Evolutionary conservation across 139 green algal species (phyloP).

Genomic region (Micractinium conductrix): DNA sequence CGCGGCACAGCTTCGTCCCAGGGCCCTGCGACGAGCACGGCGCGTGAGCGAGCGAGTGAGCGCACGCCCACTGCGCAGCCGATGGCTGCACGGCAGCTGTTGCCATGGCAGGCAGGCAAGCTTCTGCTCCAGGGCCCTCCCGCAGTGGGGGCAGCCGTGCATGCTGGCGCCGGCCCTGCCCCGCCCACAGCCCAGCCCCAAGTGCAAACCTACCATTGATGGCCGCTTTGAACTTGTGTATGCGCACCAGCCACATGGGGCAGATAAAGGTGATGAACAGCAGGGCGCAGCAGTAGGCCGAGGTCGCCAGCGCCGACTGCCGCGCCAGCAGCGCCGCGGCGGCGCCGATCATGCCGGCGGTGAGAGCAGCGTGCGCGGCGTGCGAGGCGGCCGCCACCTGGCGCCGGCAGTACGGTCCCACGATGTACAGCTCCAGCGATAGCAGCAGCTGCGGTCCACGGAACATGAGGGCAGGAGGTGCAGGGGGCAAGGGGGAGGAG

Average conservation of each 20-base stretch:
- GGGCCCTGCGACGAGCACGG: too few relatives aligned
- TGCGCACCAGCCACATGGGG: conserved; percentile 82
- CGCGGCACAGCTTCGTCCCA: conserved; percentile 87
- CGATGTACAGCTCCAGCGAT: conserved; percentile 79
- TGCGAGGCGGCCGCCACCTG: conserved; percentile 54
- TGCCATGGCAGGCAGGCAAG: too few relatives aligned
- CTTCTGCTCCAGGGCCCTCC: too few relatives aligned
- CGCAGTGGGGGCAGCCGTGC: too few relatives aligned
- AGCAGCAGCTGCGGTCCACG: conserved; percentile 78
- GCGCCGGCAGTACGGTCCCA: conserved; percentile 78
- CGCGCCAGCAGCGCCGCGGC: conserved; percentile 40
- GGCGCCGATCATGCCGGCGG: conserved; percentile 31
- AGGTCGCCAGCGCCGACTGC: conserved; percentile 48
- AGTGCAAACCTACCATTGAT: too few relatives aligned
- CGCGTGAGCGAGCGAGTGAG: too few relatives aligned
- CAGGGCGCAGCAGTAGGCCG: conserved; percentile 25
- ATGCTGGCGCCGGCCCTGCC: too few relatives aligned
- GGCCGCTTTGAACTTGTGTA: conserved; percentile 91
- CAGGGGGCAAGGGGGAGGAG: neutral
- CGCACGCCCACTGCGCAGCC: too few relatives aligned
- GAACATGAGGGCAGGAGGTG: neutral
- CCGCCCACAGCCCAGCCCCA: too few relatives aligned
- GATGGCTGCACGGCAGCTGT: too few relatives aligned
- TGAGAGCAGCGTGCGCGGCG: conserved; percentile 52
- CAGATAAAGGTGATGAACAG: conserved; percentile 70